Conservation (phyloP, 148 eudicot species). For the Vaccinium vitisidaea region DNA sequence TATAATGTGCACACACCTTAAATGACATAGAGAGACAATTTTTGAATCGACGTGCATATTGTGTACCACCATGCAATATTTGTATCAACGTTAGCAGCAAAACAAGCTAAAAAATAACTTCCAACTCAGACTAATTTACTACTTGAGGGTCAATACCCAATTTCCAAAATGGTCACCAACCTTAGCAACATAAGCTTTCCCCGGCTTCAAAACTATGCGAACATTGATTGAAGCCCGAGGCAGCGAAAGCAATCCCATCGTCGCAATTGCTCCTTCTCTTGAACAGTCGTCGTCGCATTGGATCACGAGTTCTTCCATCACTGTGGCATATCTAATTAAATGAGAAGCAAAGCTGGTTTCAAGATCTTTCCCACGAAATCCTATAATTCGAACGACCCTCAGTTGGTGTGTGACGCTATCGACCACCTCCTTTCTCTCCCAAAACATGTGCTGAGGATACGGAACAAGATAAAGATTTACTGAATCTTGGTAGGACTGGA, state of each 20-base stretch:
- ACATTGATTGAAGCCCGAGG: not conserved
- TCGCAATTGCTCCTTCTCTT: not conserved
- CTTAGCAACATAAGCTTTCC: not conserved
- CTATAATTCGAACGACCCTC: not conserved
- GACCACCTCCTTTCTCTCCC: not conserved
- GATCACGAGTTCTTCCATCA: not conserved
- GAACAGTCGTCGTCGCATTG: not conserved
- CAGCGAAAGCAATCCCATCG: not conserved
- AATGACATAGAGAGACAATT: no score
- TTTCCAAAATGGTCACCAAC: not conserved
- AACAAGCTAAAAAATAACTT: no score
- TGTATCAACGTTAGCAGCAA: no score
- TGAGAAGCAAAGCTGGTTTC: not conserved
- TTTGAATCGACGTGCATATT: no score
- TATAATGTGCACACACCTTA: no score
- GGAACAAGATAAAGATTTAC: not conserved
- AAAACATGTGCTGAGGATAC: not conserved
- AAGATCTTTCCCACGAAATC: not conserved
- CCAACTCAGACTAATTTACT: not conserved
- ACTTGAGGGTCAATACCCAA: slow-evolving; percentile 5
- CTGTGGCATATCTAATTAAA: not conserved
- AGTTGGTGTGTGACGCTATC: not conserved
- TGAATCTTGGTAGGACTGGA: not conserved
- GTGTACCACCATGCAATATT: no score
- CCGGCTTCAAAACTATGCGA: not conserved